These are phyloP conservation scores for Candida ipomoeae DNA, from an alignment of 805 yeast species.

Conservation along the genomic window DNA sequence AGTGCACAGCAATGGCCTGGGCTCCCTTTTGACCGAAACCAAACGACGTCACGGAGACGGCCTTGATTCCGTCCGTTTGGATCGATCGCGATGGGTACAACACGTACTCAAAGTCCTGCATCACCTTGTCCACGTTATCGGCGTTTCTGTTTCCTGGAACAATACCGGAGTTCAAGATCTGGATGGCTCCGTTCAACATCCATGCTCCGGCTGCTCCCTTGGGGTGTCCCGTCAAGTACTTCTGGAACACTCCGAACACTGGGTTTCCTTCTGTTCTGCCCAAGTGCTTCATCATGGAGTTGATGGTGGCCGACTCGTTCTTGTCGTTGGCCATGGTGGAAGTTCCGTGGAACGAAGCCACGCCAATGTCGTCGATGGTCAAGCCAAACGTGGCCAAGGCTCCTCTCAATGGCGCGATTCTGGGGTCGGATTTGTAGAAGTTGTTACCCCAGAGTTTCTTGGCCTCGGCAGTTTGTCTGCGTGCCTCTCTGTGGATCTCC, in stretches of 20 bases:
- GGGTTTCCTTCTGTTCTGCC: slow-evolving; percentile 99
- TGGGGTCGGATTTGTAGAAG: slow-evolving; percentile 84
- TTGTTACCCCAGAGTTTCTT: slow-evolving; percentile 94
- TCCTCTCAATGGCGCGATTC: slow-evolving; percentile 96
- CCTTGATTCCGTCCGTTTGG: slow-evolving; percentile 96
- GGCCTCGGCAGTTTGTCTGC: slow-evolving; percentile 80
- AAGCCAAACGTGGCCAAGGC: slow-evolving; percentile 92
- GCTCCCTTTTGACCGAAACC: slow-evolving; percentile 99
- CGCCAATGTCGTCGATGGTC: slow-evolving; percentile 91
- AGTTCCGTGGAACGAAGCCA: slow-evolving; percentile 98
- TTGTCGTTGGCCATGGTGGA: slow-evolving; percentile 98
- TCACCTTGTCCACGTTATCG: slow-evolving; percentile 82
- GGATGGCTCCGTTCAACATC: slow-evolving; percentile 99
- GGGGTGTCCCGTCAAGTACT: slow-evolving; percentile 98
- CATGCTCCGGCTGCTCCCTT: slow-evolving; percentile 99
- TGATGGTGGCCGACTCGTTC: slow-evolving; percentile 91
- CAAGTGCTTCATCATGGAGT: slow-evolving; percentile 88
- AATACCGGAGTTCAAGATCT: slow-evolving; percentile 84
- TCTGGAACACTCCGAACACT: slow-evolving; percentile 96
- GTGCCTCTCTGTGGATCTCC: slow-evolving; percentile 81
- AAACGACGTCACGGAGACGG: slow-evolving; percentile 93
- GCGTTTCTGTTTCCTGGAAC: slow-evolving; percentile 99
- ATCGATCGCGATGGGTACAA: slow-evolving; percentile 91
- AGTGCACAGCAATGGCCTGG: slow-evolving; percentile 85
- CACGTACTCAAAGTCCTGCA: slow-evolving; percentile 82